Evolutionary conservation across 1,284 basidiomycete genomes (phyloP), one percentile per base, ranked within the genome.

Genomic region (Sanghuangporus baumii): DNA sequence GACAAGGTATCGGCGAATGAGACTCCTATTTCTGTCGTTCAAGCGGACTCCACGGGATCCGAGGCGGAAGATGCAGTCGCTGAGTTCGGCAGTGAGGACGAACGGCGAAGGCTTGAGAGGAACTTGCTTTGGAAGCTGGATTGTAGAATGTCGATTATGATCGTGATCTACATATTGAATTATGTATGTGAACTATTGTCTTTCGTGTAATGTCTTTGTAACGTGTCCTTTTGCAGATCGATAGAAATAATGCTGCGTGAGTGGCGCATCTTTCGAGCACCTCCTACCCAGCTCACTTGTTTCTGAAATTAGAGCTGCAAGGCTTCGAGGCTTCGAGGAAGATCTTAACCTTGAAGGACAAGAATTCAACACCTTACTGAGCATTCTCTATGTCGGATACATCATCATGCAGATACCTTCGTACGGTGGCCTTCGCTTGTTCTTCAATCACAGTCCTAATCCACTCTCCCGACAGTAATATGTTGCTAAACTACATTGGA

Each of bases 391-490:
- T 69, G 82, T 91, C 54, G 90, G 89, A 31, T 93, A 93, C 69
- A 85, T 89, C 66, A 72, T 89, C 60, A 89, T 91, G 85, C 91
- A 93, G 72, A 82, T 65, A 59, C 89, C 88, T n/a, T 89, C 87
- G 86, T 88, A 70, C 71, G 83, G 34, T 16, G 52, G 73, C 9
- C 56, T 58, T 14, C 36, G 48, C 36, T 6, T 55, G 57, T 26
- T 41, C 54, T 34, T 7, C 31, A 6, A 16, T 3, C 16, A 20
- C 1, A 34, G 18, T 40, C 23, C 36, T 43, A 34, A 46, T 6
- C 16, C 31, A 8, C 20, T 8, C 31, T 16, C 23, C 18, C 23
- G 34, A 64, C n/a, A 89, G 87, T 3, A 90, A 91, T 71, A 88
- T 88, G 81, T 83, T 89, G 66, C 71, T 92, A 63, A 88, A 89